Percentiles rank a stretch among this genome's conserved stretches.
Conservation (phyloP, 306 rosid genomes). For the Vigna mungo region DNA sequence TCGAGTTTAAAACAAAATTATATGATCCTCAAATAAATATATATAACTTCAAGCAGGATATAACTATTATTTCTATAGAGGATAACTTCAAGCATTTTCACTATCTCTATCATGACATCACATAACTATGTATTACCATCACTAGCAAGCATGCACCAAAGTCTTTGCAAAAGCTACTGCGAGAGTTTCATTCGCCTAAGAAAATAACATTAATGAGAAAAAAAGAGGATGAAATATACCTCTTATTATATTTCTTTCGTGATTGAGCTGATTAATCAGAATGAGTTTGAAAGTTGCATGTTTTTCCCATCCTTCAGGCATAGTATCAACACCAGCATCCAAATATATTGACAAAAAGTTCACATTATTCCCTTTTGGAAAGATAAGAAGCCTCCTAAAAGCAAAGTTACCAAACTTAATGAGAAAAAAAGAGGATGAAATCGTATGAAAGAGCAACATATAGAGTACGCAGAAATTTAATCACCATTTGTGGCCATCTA, state of each 20-base stretch:
- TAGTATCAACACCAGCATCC: slow-evolving; percentile 40
- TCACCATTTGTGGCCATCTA: slow-evolving; percentile 33
- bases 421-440: neutral
- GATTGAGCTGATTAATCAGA: slow-evolving; percentile 58
- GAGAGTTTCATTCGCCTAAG: too few species aligned
- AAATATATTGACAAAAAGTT: slow-evolving; percentile 68
- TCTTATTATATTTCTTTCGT: neutral
- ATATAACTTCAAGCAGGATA: too few species aligned
- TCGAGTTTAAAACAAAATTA: too few species aligned
- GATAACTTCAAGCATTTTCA: too few species aligned
- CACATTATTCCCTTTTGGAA: neutral
- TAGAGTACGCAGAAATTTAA: neutral
- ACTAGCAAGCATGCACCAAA: too few species aligned
- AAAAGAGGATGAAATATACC: neutral
- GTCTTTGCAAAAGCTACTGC: too few species aligned
- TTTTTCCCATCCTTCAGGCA: slow-evolving; percentile 65
- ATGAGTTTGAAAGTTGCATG: slow-evolving; percentile 59
- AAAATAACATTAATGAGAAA: too few species aligned
- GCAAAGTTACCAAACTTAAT: neutral
- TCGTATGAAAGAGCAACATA: neutral
- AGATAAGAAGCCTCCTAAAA: slow-evolving; percentile 63
- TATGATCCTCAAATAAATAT: too few species aligned
- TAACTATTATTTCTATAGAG: too few species aligned
- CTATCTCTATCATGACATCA: too few species aligned
- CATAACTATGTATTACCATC: too few species aligned